These are phyloP conservation scores for Thalassiosira livingstoniorum DNA, from an alignment of 352 stramenopile species.

Conservation along the genomic window DNA sequence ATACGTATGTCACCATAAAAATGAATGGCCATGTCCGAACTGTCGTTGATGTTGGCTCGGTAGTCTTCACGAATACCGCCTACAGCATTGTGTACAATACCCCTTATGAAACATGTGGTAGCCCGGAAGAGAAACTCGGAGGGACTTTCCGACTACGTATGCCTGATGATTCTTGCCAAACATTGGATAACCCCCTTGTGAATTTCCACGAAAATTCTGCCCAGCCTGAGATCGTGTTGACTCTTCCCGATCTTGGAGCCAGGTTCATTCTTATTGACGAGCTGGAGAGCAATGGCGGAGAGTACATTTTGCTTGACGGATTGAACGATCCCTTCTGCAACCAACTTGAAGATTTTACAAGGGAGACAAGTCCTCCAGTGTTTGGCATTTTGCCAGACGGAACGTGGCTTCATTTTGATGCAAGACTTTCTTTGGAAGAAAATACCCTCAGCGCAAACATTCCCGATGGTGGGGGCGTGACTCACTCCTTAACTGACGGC, in stretches of 20 bases:
- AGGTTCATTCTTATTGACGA: conserved; percentile 55
- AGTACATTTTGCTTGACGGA: conserved; percentile 55
- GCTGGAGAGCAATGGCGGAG: conserved; percentile 26
- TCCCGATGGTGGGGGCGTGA: conserved; percentile 62
- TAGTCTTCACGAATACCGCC: conserved; percentile 22
- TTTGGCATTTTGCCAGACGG: conserved; percentile 50
- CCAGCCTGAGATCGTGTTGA: conserved; percentile 50
- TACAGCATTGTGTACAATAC: conserved; percentile 61
- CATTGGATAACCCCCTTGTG: conserved; percentile 50
- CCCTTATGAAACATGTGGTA: conserved; percentile 58
- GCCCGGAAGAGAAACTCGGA: conserved; percentile 32
- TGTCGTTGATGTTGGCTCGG: conserved; percentile 26
- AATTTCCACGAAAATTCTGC: conserved; percentile 50
- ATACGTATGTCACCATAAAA: conserved; percentile 57
- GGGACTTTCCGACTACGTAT: conserved; percentile 48
- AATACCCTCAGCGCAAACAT: conserved; percentile 60
- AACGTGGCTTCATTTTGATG: conserved; percentile 66
- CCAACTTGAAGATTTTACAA: conserved; percentile 59
- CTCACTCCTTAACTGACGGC: conserved; percentile 42
- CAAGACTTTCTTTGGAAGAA: conserved; percentile 47
- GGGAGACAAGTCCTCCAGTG: conserved; percentile 55
- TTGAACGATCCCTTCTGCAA: conserved; percentile 55
- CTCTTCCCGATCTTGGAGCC: conserved; percentile 40
- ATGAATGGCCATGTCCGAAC: conserved; percentile 64
- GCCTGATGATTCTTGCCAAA: conserved; percentile 50